Percentiles rank a stretch among this genome's conserved stretches.
Conservation (phyloP, 176 grass and related monocot genomes). For the Oryza nivara region DNA sequence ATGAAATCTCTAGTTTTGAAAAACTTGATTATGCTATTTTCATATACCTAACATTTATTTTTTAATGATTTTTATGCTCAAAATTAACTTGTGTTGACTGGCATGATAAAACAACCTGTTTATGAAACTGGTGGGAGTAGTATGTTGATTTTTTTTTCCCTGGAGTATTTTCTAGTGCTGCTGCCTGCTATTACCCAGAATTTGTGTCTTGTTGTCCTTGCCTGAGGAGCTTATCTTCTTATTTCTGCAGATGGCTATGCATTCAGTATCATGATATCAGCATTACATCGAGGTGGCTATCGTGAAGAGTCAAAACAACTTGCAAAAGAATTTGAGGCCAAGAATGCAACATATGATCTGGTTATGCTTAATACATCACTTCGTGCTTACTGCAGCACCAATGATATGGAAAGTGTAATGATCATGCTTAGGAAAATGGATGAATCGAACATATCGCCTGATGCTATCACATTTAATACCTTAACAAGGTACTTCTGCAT, state of each 20-base stretch:
- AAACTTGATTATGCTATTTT: no score
- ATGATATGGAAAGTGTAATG: constrained; percentile 92
- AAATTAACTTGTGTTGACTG: no score
- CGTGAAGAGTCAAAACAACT: constrained; percentile 77
- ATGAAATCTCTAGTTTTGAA: no score
- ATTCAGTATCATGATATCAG: constrained; percentile 93
- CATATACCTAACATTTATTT: no score
- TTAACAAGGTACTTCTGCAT: constrained; percentile 88
- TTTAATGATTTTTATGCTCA: no score
- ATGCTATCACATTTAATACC: constrained; percentile 95
- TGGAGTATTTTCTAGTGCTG: background rate
- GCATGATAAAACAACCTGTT: no score
- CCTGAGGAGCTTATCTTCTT: constrained; percentile 32
- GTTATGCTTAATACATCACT: constrained; percentile 94
- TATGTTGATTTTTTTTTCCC: background rate
- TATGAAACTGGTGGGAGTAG: background rate
- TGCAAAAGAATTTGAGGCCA: constrained; percentile 86
- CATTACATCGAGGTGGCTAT: constrained; percentile 76
- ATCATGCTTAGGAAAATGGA: constrained; percentile 92
- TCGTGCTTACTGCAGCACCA: constrained; percentile 79
- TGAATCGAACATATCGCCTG: constrained; percentile 72
- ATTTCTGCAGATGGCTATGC: constrained; percentile 92
- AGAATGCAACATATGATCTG: constrained; percentile 80
- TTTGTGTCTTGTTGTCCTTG: constrained; percentile 20
- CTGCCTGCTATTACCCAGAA: background rate